Conservation (phyloP, 2,329 filamentous ascomycete genomes). For the Akanthomyces muscarius region DNA sequence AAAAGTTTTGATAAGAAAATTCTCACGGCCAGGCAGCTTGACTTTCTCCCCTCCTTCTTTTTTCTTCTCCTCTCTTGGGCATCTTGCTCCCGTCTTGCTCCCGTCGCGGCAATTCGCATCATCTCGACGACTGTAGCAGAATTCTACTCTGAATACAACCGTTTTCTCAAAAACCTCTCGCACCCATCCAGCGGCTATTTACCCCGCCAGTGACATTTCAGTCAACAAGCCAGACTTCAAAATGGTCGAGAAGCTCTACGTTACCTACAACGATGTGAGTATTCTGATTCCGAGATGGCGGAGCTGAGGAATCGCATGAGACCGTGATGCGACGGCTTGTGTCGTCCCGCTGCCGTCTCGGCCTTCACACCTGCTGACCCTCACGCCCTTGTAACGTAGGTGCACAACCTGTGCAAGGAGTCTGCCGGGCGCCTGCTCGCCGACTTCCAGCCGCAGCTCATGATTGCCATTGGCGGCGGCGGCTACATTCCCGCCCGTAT, state of each 20-base stretch:
- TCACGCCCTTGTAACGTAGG: conserved; percentile 46
- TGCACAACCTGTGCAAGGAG: conserved; percentile 95
- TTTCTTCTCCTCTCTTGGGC: conserved; percentile 23
- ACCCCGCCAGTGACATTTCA: conserved; percentile 18
- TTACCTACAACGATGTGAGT: conserved; percentile 87
- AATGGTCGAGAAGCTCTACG: conserved; percentile 82
- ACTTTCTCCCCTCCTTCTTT: conserved; percentile 9
- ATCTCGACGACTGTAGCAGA: neutral
- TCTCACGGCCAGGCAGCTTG: conserved; percentile 8
- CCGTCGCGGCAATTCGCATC: neutral
- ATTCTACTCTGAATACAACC: neutral
- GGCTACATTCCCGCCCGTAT: conserved; percentile 97
- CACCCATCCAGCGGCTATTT: neutral
- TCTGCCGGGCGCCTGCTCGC: conserved; percentile 76
- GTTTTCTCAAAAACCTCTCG: neutral
- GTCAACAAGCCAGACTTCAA: conserved; percentile 33
- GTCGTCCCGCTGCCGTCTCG: no score
- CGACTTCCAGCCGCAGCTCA: conserved; percentile 87
- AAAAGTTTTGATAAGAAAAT: conserved; percentile 15
- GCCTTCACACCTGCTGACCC: neutral
- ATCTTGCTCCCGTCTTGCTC: conserved; percentile 13
- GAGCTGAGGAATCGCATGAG: neutral
- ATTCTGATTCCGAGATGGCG: neutral
- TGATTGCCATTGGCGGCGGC: conserved; percentile 97
- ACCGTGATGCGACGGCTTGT: neutral